These are phyloP conservation scores for Cephalotrichum gorgonifer DNA, from an alignment of 2,329 filamentous ascomycete genomes.

Conservation along the genomic window DNA sequence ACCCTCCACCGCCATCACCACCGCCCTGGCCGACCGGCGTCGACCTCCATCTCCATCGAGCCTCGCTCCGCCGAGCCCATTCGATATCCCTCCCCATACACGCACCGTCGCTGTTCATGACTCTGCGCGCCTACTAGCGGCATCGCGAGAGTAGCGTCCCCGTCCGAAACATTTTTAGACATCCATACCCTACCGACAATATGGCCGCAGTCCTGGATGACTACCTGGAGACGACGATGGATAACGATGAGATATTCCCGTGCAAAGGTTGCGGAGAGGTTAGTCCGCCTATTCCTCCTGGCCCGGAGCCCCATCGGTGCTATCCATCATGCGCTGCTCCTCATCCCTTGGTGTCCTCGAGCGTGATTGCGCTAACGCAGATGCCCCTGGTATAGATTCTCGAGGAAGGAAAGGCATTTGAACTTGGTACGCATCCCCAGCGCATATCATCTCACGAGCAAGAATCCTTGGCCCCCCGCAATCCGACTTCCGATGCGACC, in stretches of 20 bases:
- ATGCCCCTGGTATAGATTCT: conserved; percentile 57
- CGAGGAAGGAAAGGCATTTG: conserved; percentile 97
- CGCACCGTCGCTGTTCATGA: neutral
- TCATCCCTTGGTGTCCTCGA: conserved; percentile 14
- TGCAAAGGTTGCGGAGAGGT: conserved; percentile 94
- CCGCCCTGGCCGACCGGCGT: neutral
- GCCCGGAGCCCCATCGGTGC: neutral
- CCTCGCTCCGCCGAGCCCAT: neutral
- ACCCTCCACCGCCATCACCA: no score
- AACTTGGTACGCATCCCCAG: conserved; percentile 59
- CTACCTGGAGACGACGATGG: conserved; percentile 56
- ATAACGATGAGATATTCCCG: conserved; percentile 73
- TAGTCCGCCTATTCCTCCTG: conserved; percentile 18
- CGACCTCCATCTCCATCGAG: neutral
- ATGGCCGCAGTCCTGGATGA: conserved; percentile 46
- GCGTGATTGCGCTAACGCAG: neutral
- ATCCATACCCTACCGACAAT: conserved; percentile 10
- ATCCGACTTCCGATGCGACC: conserved; percentile 3
- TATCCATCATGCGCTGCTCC: neutral
- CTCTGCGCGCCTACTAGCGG: neutral
- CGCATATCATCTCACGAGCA: neutral
- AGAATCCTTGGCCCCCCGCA: neutral
- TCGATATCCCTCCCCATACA: neutral
- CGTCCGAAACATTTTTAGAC: neutral
- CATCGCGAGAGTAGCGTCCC: neutral